Evolutionary conservation across 495 filamentous ascomycete genomes (phyloP).

Genomic region (Aspergillus wentii): DNA sequence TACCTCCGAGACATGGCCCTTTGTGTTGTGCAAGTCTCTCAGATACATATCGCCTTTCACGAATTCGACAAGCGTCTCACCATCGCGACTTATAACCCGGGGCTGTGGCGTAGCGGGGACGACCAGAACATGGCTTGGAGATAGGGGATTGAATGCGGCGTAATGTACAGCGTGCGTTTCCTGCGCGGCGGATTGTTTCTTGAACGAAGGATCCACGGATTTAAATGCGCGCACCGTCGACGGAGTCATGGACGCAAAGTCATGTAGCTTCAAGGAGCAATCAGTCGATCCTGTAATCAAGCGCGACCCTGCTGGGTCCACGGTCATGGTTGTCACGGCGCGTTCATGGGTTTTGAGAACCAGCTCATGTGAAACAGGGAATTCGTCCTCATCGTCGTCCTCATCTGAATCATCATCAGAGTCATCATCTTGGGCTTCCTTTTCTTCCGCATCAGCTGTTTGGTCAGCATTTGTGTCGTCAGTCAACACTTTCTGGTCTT

Average conservation of each 20-base stretch:
- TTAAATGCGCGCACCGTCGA: constrained; percentile 92
- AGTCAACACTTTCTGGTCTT: constrained; percentile 16
- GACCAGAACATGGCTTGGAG: constrained; percentile 77
- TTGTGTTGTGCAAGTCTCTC: constrained; percentile 92
- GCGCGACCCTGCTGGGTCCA: constrained; percentile 81
- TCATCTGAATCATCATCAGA: constrained; percentile 54
- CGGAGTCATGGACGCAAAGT: constrained; percentile 92
- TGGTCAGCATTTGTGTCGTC: constrained; percentile 8
- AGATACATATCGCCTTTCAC: constrained; percentile 98
- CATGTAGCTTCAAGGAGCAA: constrained; percentile 86
- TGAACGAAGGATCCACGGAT: constrained; percentile 77
- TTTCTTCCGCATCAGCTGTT: constrained; percentile 7
- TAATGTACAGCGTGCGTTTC: constrained; percentile 87
- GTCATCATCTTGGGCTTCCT: constrained; percentile 31
- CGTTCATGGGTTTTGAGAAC: constrained; percentile 88
- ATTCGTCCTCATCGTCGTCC: constrained; percentile 80
- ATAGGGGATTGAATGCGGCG: constrained; percentile 78
- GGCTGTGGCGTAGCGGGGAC: constrained; percentile 84
- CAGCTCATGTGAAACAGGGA: constrained; percentile 89
- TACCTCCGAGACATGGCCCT: constrained; percentile 89
- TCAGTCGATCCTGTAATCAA: constrained; percentile 86
- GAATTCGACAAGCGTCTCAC: constrained; percentile 77
- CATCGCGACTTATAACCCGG: constrained; percentile 83
- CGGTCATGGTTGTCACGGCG: constrained; percentile 73
- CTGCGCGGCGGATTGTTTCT: constrained; percentile 64